Percentiles rank a stretch among this genome's conserved stretches.
phyloP scores from a whole-genome alignment of 257 asterid genomes.

The Fraxinus cuspidata region DNA sequence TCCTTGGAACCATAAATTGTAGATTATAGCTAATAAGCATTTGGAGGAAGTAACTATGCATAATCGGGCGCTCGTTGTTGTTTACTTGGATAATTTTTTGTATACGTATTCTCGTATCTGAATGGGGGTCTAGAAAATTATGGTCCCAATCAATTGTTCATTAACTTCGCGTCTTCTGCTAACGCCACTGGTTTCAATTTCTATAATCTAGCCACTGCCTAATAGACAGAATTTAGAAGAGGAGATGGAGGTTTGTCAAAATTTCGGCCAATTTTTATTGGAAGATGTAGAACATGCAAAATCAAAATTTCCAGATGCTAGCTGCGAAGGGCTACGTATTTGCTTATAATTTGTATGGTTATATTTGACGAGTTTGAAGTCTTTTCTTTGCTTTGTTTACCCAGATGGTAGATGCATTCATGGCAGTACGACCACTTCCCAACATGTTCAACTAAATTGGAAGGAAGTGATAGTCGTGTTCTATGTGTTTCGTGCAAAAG shows the following conservation, averaged over 20 bases:
- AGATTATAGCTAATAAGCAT: neutral
- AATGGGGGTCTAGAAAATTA: no score
- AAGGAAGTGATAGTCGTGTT: neutral
- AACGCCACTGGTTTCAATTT: no score
- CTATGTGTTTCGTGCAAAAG: neutral
- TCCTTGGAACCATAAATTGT: neutral
- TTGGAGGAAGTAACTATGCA: neutral
- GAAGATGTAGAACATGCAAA: no score
- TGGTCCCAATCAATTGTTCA: no score
- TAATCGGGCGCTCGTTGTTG: no score
- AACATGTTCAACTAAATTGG: conserved; percentile 61
- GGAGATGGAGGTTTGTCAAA: no score
- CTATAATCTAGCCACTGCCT: no score
- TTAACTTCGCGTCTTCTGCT: no score
- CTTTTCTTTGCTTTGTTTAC: neutral
- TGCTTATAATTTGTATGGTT: neutral
- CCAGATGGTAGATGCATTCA: conserved; percentile 93
- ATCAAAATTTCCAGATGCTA: neutral
- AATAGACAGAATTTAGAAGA: no score
- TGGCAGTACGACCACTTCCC: conserved; percentile 87
- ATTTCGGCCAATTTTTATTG: no score
- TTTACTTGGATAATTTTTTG: neutral
- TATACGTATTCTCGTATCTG: no score
- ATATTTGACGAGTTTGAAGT: neutral
- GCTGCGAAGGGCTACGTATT: neutral